Base-by-base conservation (phyloP, 768 basidiomycete genomes). In the Erythrobasidium yunnanense region DNA sequence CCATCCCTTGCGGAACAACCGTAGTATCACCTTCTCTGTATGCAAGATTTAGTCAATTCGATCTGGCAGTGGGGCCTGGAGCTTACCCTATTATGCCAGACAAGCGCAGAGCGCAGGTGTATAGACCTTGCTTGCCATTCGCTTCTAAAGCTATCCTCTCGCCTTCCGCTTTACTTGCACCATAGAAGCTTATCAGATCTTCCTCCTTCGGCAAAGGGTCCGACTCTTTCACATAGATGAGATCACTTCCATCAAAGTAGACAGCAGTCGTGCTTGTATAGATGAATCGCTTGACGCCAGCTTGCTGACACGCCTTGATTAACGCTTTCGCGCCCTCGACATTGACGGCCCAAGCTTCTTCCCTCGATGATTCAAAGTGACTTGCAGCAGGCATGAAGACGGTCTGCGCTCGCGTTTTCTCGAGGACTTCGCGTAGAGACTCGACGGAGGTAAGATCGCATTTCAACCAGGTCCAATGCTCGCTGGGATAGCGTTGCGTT, bases 71-170 rank as follows among this genome's bases (percentile, higher is more conserved):
- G 25, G 6, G 13, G 20, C 35, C 4, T 13, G 33, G 57, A n/a
- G 18, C 85, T 55, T 69, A 88, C 90, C 95, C 95, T 72, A 95
- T 96, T 71, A 97, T 93, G 1, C 92, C 90, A n/a, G 92, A 85
- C 1, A 92, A 92, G 33, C 95, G 80, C 38, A 97, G 77, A 18
- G 92, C 88, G 49, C 92, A 89, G 1, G 95, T 97, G 68, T 87
- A 77, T 6, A 97, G 79, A 13, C 87, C 89, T 25, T 82, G 83
- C 72, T 85, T 83, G 3, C 87, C 88, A 71, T 96, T 99, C 15
- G 95, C 88, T 23, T 80, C 83, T 2, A 99, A 78, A 11, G 96
- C 85, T 34, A 87, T 79, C 33, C 42, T 27, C 25, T 66, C 62
- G 2, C 45, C 68, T 33, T 34, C 45, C 8, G 62, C 68, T 67